Base-by-base conservation (phyloP, 768 basidiomycete species). In the Leucosporidium scottii region DNA sequence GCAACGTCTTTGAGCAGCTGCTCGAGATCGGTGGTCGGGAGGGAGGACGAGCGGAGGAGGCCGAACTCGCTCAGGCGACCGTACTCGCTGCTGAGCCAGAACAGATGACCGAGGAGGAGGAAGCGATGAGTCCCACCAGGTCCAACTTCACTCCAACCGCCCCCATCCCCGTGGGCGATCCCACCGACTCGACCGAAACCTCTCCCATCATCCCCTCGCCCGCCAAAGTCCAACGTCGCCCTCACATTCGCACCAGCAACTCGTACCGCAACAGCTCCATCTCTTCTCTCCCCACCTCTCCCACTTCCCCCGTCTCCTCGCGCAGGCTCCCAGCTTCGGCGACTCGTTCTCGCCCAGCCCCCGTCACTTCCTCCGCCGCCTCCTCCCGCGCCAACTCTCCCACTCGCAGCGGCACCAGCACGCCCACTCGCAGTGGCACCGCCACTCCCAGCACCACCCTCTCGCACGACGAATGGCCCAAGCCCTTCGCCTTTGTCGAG, bases 11-110 rank as follows among this genome's bases (percentile, higher is more conserved):
- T 17, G 69, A 70, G 56, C 13, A 55, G 61, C 44, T 67, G 2
- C 59, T 72, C 48, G 70, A 68, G 23, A 65, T 72, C 3, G 70
- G 70, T 0, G 67, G 67, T 25, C 28, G 67, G 15, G 67, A 63
- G 17, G 67, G 39, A 9, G 61, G 23, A n/a, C 2, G 47, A 36
- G 36, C 39, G 1, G 64, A 67, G 51, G 30, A 30, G 53, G 56
- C 2, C 2, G 70, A 68, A 23, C 31, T 71, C 20, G 44, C 47
- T 15, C 53, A 60, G 6, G 56, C 63, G 34, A 62, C 65, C 23
- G 53, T 53, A n/a, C 56, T 59, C n/a, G 64, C 56, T 23, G 67
- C 48, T 25, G 59, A 72, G 47, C 71, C 71, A 3, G 67, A 68
- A 25, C 55, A 63, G 31, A 68, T 72, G 67, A 30, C 48, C 31